Conservation (phyloP, 371 early-diverging fungal genomes). For the Mortierella sp. region DNA sequence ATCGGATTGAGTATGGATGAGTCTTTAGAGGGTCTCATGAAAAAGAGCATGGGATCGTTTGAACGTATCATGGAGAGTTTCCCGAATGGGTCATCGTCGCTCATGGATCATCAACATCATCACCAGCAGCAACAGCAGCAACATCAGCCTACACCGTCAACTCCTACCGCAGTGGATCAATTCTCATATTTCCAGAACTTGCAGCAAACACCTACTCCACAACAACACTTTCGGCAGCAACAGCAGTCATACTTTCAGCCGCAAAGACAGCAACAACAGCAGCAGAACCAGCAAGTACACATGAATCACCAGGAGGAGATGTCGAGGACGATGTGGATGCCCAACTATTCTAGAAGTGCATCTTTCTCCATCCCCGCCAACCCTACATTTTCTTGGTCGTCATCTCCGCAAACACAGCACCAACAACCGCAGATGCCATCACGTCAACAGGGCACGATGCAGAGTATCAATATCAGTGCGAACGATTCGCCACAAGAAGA, state of each 20-base stretch:
- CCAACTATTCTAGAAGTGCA: constrained; percentile 20
- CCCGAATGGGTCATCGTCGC: neutral
- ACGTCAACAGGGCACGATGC: constrained; percentile 19
- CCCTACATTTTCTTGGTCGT: constrained; percentile 19
- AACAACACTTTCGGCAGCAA: constrained; percentile 4
- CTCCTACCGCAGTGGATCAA: constrained; percentile 1
- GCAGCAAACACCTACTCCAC: neutral
- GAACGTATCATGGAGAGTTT: constrained; percentile 16
- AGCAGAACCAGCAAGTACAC: constrained; percentile 5
- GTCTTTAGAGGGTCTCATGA: constrained; percentile 45
- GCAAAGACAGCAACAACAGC: neutral
- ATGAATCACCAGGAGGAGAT: constrained; percentile 23
- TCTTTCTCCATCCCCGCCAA: constrained; percentile 31
- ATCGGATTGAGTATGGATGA: constrained; percentile 39
- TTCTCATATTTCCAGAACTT: constrained; percentile 12
- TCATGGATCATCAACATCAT: neutral
- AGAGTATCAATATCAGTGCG: constrained; percentile 49
- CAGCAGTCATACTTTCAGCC: constrained; percentile 7
- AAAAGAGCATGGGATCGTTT: constrained; percentile 35
- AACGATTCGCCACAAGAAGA: constrained; percentile 32
- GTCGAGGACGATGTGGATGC: constrained; percentile 38
- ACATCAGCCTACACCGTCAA: neutral
- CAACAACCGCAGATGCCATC: constrained; percentile 7
- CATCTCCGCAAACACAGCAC: constrained; percentile 10
- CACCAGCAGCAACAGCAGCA: neutral